A percentile compares a stretch with the other conserved stretches of the same genome.
Evolutionary conservation across 306 rosid species (phyloP).

Genomic region (Elaeagnus macrophylla): DNA sequence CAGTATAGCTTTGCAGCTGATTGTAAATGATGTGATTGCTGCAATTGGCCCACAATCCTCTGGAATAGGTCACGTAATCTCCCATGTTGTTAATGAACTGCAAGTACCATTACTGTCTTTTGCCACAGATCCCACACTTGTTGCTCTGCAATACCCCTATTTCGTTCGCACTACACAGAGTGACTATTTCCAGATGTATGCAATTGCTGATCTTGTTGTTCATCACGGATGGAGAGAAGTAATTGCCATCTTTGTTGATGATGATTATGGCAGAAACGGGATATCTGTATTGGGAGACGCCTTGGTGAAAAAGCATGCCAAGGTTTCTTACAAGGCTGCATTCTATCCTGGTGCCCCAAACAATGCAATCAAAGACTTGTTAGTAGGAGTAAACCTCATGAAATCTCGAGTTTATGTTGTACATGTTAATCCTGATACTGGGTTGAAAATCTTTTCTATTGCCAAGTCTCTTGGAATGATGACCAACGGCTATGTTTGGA

Average conservation of each 20-base stretch:
- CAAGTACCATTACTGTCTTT: constrained; percentile 82
- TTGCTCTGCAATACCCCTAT: constrained; percentile 72
- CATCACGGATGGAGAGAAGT: constrained; percentile 68
- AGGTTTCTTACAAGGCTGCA: constrained; percentile 72
- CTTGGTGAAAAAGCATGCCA: constrained; percentile 54
- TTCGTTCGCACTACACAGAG: constrained; percentile 68
- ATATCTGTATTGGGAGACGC: constrained; percentile 63
- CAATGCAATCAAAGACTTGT: constrained; percentile 33
- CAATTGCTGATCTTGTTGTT: constrained; percentile 64
- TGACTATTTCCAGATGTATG: constrained; percentile 76
- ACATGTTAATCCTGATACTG: constrained; percentile 86
- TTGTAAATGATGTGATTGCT: constrained; percentile 63
- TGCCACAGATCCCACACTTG: constrained; percentile 81
- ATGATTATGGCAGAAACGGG: constrained; percentile 78
- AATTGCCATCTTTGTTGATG: constrained; percentile 72
- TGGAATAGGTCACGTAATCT: constrained; percentile 73
- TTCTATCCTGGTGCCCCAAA: constrained; percentile 38
- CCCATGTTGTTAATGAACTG: constrained; percentile 85
- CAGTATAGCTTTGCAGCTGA: constrained; percentile 75
- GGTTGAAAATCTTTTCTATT: constrained; percentile 43
- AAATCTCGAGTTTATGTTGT: constrained; percentile 88
- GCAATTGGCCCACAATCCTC: constrained; percentile 93
- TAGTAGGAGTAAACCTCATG: constrained; percentile 58
- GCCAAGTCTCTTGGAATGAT: constrained; percentile 62
- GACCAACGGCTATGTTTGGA: constrained; percentile 65